Percentiles rank a stretch among this genome's conserved stretches.
Evolutionary conservation across 2,329 filamentous ascomycete genomes (phyloP).

Genomic region (Stylonectria norvegica): DNA sequence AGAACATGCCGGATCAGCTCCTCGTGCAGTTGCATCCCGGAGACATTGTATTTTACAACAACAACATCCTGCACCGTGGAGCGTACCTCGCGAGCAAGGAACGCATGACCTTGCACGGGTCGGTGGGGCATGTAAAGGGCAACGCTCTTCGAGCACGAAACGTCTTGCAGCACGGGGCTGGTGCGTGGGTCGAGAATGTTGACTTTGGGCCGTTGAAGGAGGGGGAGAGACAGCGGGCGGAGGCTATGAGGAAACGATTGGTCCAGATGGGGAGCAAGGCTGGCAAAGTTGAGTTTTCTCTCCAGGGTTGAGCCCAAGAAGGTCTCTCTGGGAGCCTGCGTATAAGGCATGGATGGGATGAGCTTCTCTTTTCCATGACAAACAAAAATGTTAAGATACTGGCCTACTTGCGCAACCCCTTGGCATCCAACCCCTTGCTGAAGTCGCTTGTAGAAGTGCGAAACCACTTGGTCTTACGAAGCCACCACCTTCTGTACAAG

Average conservation of each 20-base stretch:
- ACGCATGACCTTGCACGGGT: conserved; percentile 69
- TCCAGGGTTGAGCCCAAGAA: conserved; percentile 45
- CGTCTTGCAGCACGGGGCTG: conserved; percentile 72
- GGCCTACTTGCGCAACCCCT: background rate
- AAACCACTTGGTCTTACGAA: too few species aligned
- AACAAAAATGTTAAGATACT: background rate
- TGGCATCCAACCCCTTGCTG: background rate
- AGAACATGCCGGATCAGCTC: conserved; percentile 58
- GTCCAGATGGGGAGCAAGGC: conserved; percentile 59
- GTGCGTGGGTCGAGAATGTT: conserved; percentile 59
- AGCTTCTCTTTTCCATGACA: background rate
- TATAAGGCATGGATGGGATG: background rate
- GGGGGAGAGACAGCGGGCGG: conserved; percentile 47
- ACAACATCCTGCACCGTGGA: conserved; percentile 78
- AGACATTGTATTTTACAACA: conserved; percentile 85
- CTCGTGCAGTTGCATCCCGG: conserved; percentile 66
- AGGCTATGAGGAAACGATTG: conserved; percentile 61
- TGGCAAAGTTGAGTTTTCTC: conserved; percentile 62
- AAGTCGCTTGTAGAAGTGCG: background rate
- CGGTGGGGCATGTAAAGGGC: conserved; percentile 59
- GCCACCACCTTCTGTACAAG: conserved; percentile 5
- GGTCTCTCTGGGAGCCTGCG: background rate
- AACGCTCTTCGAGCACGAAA: conserved; percentile 61
- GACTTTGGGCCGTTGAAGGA: conserved; percentile 50
- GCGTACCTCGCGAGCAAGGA: conserved; percentile 58